Base-by-base conservation (phyloP, 352 stramenopile species). In the Phytopythium cucurbitacearum region DNA sequence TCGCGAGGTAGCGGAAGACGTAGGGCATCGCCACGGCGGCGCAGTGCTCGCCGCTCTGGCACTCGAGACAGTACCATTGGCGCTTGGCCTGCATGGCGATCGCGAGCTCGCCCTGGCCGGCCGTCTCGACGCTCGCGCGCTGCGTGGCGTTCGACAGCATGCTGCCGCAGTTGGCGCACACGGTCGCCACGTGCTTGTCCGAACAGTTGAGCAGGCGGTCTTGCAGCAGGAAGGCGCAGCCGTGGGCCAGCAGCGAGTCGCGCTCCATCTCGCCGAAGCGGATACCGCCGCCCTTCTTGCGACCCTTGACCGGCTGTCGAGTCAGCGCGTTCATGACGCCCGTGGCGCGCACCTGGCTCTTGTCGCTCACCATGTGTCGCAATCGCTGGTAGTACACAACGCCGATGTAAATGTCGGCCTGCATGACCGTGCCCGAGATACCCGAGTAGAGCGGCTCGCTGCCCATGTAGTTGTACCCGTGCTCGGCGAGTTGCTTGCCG, bases 341-440 rank as follows among this genome's bases (percentile, higher is more conserved):
- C 35, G 96, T 99, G 4, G 96, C 89, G 65, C 98, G 94, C 49
- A 99, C 97, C 76, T 99, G 98, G 51, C 87, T 98, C 86, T 99
- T 99, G 82, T 99, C 98, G 59, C 91, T 99, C 55, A 99, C 98
- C 98, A 99, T 99, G 86, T 99, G 98, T 53, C 97, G 91, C 64
- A 99, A 76, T 48, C 98, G 87, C 85, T 99, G 98, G 73, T 99
- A 99, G 78, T 98, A 99, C 37, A 99, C 97, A n/a, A 99, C 85
- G 41, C 98, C 98, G 54, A 99, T 99, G 83, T 99, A 99, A 45
- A 99, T 98, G 64, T 99, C 97, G 12, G 97, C 97, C 46, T 99
- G 94, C 94, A 99, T 98, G 52, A 99, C 66, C 41, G 94, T 98
- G 37, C 98, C 98, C 48, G 90, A 98, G 54, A 99, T 93, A 21